phyloP scores from a whole-genome alignment of 2,329 filamentous ascomycete species.

The Fonsecaea multimorphosa region DNA sequence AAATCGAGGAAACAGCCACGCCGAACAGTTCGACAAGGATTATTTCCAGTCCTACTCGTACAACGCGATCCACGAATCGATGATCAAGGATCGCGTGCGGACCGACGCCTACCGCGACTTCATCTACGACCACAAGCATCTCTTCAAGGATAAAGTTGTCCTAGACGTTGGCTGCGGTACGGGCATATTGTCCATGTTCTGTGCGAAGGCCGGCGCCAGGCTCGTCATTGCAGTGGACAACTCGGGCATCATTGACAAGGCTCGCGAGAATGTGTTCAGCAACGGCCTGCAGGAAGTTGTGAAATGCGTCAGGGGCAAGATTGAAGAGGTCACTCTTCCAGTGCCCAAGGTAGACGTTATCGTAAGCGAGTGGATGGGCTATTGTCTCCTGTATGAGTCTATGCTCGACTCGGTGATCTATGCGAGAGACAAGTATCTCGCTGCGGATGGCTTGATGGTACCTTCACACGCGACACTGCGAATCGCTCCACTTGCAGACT shows the following conservation, averaged over 20 bases:
- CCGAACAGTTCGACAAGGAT: constrained; percentile 54
- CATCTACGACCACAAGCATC: constrained; percentile 86
- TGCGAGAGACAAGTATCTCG: constrained; percentile 85
- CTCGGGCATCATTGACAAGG: constrained; percentile 86
- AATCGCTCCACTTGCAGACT: constrained; percentile 78
- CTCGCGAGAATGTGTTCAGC: constrained; percentile 80
- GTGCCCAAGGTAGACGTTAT: constrained; percentile 89
- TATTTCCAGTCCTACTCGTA: constrained; percentile 71
- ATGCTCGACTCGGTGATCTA: constrained; percentile 94
- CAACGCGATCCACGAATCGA: constrained; percentile 91
- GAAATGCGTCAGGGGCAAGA: constrained; percentile 80
- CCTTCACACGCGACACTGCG: constrained; percentile 85
- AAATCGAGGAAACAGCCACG: constrained; percentile 52
- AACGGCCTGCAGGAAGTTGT: constrained; percentile 78
- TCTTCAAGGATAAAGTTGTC: constrained; percentile 85
- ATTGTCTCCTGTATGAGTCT: constrained; percentile 88
- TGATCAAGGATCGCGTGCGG: constrained; percentile 88
- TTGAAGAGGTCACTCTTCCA: constrained; percentile 83
- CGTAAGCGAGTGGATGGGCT: constrained; percentile 98
- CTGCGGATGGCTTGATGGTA: constrained; percentile 78
- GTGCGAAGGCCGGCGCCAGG: constrained; percentile 84
- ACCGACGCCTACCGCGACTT: constrained; percentile 95
- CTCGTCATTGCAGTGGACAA: constrained; percentile 91
- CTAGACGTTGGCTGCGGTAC: constrained; percentile 88
- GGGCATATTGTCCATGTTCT: constrained; percentile 93